Base-by-base conservation (phyloP, 2,329 filamentous ascomycete genomes). In the Paraphaeosphaeria sporulosa region DNA sequence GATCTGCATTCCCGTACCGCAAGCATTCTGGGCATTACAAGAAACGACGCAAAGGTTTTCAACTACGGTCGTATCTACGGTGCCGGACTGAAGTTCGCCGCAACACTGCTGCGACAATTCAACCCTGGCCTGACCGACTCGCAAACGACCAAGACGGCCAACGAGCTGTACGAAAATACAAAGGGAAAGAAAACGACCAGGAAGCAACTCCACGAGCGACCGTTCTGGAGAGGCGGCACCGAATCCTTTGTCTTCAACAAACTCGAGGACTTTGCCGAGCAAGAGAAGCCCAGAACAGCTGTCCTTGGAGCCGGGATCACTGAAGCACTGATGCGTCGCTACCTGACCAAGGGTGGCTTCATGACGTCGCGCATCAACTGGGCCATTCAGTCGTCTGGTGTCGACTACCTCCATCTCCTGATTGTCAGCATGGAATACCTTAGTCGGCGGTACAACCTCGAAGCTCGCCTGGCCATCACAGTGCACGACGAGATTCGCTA, bases 11-110 rank as follows among this genome's bases (percentile, higher is more conserved):
- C 94, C 7, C 91, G 94, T 34, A 99, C 95, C 30, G 96, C 95
- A 1, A 85, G 86, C 6, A 99, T 99, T 59, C 79, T 99, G 2
- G 94, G 94, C 7, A 99, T 99, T 62, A 96, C 93, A 2, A 87
- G 95, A 62, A 97, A 97, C 71, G 89, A 97, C 71, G 95, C 95
- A 60, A 99, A 99, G 75, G 88, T 99, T 0, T 99, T 99, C 84
- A 99, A 99, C 76, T 99, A 99, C 70, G 96, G 96, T 8, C 92
- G 96, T 43, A 99, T 99, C 51, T 99, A 99, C 72, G 96, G 95
- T n/a, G 96, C 95, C 4, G 96, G 95, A 0, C 82, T 98, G 53
- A 96, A 93, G 69, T 99, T 99, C 73, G 95, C 95, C 0, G 89
- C 91, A 2, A 96, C 92, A 10, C 83, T 99, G 2, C 85, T 99